Base-by-base conservation (phyloP, 2,329 filamentous ascomycete genomes). In the Reticulascus tulasneorum region DNA sequence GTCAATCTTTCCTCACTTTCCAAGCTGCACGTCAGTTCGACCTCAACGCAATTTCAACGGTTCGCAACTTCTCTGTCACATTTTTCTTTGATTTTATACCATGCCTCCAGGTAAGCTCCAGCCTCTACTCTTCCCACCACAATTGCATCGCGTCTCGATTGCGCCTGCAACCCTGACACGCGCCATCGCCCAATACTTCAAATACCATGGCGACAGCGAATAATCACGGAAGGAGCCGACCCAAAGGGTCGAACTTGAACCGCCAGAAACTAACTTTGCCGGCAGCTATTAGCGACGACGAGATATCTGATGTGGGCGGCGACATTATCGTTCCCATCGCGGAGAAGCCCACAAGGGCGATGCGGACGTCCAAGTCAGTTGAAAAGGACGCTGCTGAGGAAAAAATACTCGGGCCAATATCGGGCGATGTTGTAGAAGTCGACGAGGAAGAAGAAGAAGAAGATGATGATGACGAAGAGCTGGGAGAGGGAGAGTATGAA, bases 381-480 rank as follows among this genome's bases (percentile, higher is more conserved):
- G 18, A 40, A 40, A 10, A 37, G 37, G 41, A 23, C 13, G 15
- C 23, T n/a, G 29, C 47, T 28, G 57, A 57, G n/a, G n/a, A n/a
- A n/a, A n/a, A n/a, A n/a, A n/a, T n/a, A n/a, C n/a, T n/a, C n/a
- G n/a, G n/a, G 23, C 7, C 35, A n/a, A n/a, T 7, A 4, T 12
- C 13, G 15, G 15, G 5, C 6, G 28, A 20, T n/a, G 10, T 9
- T 19, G 28, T n/a, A 7, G 59, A 56, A 0, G 57, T 56, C 5
- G 59, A 55, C 3, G 58, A 59, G 0, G 58, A 55, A 1, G 63
- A 61, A n/a, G 53, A 58, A 23, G 47, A 70, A 21, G 55, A 59
- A 12, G 53, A 63, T 13, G 55, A 55, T 15, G 76, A 69, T 4
- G 69, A 67, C 23, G 63, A 66, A 54, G 68, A 62, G 2, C 35